These are phyloP conservation scores for Cladosporium velox DNA, from an alignment of 2,329 filamentous ascomycete species.

Conservation along the genomic window DNA sequence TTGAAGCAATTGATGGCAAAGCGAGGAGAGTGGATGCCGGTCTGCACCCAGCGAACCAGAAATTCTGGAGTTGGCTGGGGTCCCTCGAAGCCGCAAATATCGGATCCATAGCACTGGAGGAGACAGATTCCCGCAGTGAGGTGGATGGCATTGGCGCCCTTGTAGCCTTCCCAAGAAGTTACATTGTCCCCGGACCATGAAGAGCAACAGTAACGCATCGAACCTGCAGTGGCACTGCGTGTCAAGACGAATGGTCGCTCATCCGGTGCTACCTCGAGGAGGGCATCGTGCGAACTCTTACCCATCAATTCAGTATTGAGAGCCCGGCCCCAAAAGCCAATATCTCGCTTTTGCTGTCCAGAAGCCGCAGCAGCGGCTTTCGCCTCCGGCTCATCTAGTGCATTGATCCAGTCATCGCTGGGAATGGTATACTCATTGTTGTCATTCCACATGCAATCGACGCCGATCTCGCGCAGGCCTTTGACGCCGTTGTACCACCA, in stretches of 20 bases:
- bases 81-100: constrained; percentile 75
- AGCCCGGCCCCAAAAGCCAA: constrained; percentile 70
- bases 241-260: constrained; percentile 69
- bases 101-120: constrained; percentile 66
- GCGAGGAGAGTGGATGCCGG: constrained; percentile 68
- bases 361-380: constrained; percentile 35
- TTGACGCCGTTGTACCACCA: constrained; percentile 73
- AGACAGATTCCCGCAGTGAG: constrained; percentile 69
- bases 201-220: constrained; percentile 68
- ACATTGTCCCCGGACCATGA: constrained; percentile 76
- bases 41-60: constrained; percentile 71
- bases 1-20: constrained; percentile 82
- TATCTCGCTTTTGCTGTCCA: constrained; percentile 46
- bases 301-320: constrained; percentile 72
- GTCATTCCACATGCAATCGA: constrained; percentile 78
- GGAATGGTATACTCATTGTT: constrained; percentile 74
- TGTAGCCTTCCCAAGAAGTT: constrained; percentile 73
- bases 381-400: constrained; percentile 50
- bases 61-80: constrained; percentile 71
- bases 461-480: constrained; percentile 62
- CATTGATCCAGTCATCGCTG: constrained; percentile 65
- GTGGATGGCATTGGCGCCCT: constrained; percentile 68
- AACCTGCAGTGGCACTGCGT: constrained; percentile 69
- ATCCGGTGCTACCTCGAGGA: constrained; percentile 59
- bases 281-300: constrained; percentile 69